Base-by-base conservation (phyloP, 1,284 basidiomycete genomes). In the Cystobasidiaceae sp. region DNA sequence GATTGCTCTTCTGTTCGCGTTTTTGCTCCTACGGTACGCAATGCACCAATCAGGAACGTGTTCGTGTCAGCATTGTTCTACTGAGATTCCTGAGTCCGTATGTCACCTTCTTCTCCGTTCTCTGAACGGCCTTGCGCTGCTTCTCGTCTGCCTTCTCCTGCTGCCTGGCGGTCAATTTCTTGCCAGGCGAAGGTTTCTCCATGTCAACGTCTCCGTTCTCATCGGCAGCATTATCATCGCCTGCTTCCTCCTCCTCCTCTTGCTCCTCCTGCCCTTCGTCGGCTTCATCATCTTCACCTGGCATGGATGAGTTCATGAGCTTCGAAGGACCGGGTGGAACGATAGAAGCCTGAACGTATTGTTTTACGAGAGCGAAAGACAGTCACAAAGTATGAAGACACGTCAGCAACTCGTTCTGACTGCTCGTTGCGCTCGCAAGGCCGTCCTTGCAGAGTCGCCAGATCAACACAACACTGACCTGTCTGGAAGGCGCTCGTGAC, bases 201-300 rank as follows among this genome's bases (percentile, higher is more conserved):
- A n/a, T 41, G 17, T 51, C 52, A 11, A 41, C 33, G 30, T 69
- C 67, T 32, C 37, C 46, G 17, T 61, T 48, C 1, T 50, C 37
- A 3, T 61, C 67, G 41, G 41, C 45, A 17, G 51, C 67, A 4
- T 66, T 69, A 13, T 57, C 63, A 2, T 62, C 59, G n/a, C 52
- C 57, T 13, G 23, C 30, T 23, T 61, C 44, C 9, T 51, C 59
- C 11, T 62, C 64, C n/a, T 57, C 41, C 13, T 67, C 51, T 11
- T 68, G 46, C n/a, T 68, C 57, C 25, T 60, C 64, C 5, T 64
- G 61, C 17, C 66, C 61, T 15, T 48, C 44, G 21, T 45, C 63
- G 4, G 39, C 59, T 52, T 54, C 46, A 41, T 28, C 25, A 25
- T 11, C 52, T 39, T 61, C 59, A 37, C 30, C 59, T 11, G 45